Percentiles rank a stretch among this genome's conserved stretches.
Conservation (phyloP, 192 early-diverging fungal genomes). For the Rhizophagus clarus region DNA sequence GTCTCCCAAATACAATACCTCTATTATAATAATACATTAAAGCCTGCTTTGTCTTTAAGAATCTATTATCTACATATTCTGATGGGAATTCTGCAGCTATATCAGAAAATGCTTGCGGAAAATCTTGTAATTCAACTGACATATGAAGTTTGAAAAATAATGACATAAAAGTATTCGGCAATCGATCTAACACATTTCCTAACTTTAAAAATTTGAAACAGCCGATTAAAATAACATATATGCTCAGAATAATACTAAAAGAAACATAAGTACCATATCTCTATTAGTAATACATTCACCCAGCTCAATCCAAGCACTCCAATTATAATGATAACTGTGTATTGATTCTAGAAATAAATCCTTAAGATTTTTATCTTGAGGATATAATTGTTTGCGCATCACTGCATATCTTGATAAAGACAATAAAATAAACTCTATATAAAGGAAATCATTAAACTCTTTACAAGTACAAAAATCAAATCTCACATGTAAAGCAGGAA, state of each 20-base stretch:
- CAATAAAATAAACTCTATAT: constrained; percentile 28
- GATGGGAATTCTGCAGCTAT: constrained; percentile 45
- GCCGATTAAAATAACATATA: too few species aligned
- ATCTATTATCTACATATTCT: constrained; percentile 64
- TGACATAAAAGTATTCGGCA: constrained; percentile 47
- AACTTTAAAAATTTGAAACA: constrained; percentile 17
- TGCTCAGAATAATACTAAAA: not conserved
- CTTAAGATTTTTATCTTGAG: constrained; percentile 46
- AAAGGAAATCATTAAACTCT: not conserved
- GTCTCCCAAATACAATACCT: constrained; percentile 18
- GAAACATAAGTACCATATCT: constrained; percentile 5
- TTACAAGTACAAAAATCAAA: not conserved
- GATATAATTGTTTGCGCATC: constrained; percentile 45
- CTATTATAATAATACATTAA: constrained; percentile 60
- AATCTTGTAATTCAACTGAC: constrained; percentile 53
- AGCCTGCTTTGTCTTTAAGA: constrained; percentile 65
- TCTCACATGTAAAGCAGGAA: constrained; percentile 73
- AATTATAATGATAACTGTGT: constrained; percentile 76
- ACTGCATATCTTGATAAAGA: constrained; percentile 53
- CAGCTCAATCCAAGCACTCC: constrained; percentile 90
- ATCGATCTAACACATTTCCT: constrained; percentile 2
- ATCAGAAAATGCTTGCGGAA: constrained; percentile 36
- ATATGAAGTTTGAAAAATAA: constrained; percentile 59
- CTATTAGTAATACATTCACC: constrained; percentile 31
- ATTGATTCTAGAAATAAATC: constrained; percentile 68